phyloP scores from a whole-genome alignment of 768 basidiomycete genomes.

The Hortiboletus flavorubellus region DNA sequence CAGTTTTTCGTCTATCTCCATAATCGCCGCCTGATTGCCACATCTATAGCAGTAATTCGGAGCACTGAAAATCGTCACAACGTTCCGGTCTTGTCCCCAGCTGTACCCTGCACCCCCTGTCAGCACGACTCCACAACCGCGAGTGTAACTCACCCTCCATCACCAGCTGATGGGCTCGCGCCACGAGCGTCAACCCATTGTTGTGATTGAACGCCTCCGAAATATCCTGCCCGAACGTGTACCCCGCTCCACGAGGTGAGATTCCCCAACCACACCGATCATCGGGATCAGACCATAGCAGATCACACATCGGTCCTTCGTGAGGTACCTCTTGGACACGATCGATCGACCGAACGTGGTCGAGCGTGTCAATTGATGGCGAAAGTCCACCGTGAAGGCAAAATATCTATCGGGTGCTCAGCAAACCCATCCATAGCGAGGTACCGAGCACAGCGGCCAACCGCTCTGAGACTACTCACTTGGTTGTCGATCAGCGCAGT shows the following conservation, averaged over 20 bases:
- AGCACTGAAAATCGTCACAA: slow-evolving; percentile 99
- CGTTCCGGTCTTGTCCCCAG: slow-evolving; percentile 99
- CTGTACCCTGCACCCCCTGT: slow-evolving; percentile 60
- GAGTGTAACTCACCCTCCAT: slow-evolving; percentile 77
- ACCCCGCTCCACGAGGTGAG: slow-evolving; percentile 96
- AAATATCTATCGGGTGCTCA: slow-evolving; percentile 70
- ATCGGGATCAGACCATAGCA: slow-evolving; percentile 99
- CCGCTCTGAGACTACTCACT: slow-evolving; percentile 51
- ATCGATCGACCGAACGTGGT: slow-evolving; percentile 98
- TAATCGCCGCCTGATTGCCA: slow-evolving; percentile 99
- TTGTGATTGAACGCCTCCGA: slow-evolving; percentile 99
- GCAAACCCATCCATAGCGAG: not conserved
- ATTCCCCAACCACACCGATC: slow-evolving; percentile 99
- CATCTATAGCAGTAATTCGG: slow-evolving; percentile 99
- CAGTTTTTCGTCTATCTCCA: slow-evolving; percentile 99
- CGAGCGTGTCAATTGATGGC: slow-evolving; percentile 98
- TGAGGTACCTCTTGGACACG: slow-evolving; percentile 99
- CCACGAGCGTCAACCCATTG: slow-evolving; percentile 94
- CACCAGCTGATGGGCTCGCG: slow-evolving; percentile 90
- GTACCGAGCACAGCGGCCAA: too few species aligned
- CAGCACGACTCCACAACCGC: slow-evolving; percentile 4
- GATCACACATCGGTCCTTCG: slow-evolving; percentile 99
- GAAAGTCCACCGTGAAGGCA: slow-evolving; percentile 97
- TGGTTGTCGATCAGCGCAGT: slow-evolving; percentile 99
- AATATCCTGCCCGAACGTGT: slow-evolving; percentile 99